Evolutionary conservation across 2,329 filamentous ascomycete genomes (phyloP).

Genomic region (Aspergillus latus): DNA sequence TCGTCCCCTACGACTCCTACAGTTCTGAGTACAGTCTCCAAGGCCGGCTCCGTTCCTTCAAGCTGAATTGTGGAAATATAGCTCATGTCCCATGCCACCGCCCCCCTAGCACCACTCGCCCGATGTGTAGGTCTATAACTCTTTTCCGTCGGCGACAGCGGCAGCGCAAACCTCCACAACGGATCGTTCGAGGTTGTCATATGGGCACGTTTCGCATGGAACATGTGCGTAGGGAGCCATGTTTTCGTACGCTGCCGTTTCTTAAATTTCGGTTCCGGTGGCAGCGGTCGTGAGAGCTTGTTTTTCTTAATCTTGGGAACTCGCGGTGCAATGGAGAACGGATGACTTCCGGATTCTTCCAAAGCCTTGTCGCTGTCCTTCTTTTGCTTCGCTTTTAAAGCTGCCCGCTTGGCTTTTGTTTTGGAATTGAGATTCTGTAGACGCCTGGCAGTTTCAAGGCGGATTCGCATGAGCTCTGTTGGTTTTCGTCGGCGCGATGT

Average conservation of each 20-base stretch:
- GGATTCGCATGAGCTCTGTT: constrained; percentile 48
- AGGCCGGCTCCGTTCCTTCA: constrained; percentile 63
- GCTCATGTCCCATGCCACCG: constrained; percentile 88
- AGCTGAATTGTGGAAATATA: constrained; percentile 86
- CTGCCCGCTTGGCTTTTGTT: constrained; percentile 41
- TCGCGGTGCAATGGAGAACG: constrained; percentile 40
- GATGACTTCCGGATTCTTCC: constrained; percentile 30
- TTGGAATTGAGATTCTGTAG: constrained; percentile 60
- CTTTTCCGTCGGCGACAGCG: constrained; percentile 83
- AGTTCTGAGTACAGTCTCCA: constrained; percentile 65
- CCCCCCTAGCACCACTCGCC: constrained; percentile 70
- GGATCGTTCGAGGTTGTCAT: constrained; percentile 79
- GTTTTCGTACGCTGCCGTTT: constrained; percentile 86
- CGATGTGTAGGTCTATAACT: constrained; percentile 85
- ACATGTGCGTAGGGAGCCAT: constrained; percentile 92
- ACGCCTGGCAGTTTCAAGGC: constrained; percentile 73
- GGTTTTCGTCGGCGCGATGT: constrained; percentile 55
- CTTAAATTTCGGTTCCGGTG: constrained; percentile 69
- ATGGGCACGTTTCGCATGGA: constrained; percentile 85
- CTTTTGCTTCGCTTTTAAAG: constrained; percentile 47
- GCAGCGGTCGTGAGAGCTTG: constrained; percentile 63
- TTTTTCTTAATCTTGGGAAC: constrained; percentile 69
- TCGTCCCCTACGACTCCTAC: constrained; percentile 62
- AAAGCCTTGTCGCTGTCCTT: constrained; percentile 24
- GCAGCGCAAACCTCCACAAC: constrained; percentile 87